These are phyloP conservation scores for Hyphopichia khmerensis DNA, from an alignment of 1,139 yeast genomes.

Conservation along the genomic window DNA sequence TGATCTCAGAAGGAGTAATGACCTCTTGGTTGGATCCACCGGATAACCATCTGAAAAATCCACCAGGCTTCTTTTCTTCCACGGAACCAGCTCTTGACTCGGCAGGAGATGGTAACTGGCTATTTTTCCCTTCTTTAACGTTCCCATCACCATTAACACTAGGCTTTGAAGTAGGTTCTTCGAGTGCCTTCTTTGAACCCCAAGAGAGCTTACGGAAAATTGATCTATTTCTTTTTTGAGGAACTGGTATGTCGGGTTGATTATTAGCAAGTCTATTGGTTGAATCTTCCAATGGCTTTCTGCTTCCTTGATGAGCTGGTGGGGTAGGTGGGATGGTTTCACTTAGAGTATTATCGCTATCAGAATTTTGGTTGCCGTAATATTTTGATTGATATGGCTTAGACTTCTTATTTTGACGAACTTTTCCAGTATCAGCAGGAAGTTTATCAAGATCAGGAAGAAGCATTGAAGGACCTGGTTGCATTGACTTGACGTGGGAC, in stretches of 20 bases:
- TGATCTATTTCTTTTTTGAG: conserved; percentile 42
- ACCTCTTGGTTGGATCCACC: conserved; percentile 22
- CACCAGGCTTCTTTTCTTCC: conserved; percentile 30
- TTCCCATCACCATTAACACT: neutral
- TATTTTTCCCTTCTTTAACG: neutral
- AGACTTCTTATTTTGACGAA: conserved; percentile 14
- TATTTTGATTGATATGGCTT: conserved; percentile 12
- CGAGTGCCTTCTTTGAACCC: conserved; percentile 44
- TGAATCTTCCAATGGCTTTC: conserved; percentile 31
- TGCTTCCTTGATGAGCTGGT: conserved; percentile 12
- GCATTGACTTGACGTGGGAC: conserved; percentile 25
- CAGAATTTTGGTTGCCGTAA: conserved; percentile 8
- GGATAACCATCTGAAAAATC: conserved; percentile 48
- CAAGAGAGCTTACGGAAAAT: conserved; percentile 67
- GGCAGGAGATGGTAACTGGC: conserved; percentile 42
- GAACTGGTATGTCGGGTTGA: conserved; percentile 14
- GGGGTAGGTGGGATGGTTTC: conserved; percentile 19
- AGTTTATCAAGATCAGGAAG: conserved; percentile 25
- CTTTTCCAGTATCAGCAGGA: conserved; percentile 3
- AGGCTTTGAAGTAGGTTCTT: conserved; percentile 12
- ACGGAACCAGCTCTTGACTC: conserved; percentile 31
- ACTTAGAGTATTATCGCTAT: conserved; percentile 11
- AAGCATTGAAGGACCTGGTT: conserved; percentile 40
- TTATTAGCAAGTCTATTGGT: conserved; percentile 20
- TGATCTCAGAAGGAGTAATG: conserved; percentile 25